A percentile compares a stretch with the other conserved stretches of the same genome.
Conservation (phyloP, 192 early-diverging fungal species). For the Dissophora ornata region DNA sequence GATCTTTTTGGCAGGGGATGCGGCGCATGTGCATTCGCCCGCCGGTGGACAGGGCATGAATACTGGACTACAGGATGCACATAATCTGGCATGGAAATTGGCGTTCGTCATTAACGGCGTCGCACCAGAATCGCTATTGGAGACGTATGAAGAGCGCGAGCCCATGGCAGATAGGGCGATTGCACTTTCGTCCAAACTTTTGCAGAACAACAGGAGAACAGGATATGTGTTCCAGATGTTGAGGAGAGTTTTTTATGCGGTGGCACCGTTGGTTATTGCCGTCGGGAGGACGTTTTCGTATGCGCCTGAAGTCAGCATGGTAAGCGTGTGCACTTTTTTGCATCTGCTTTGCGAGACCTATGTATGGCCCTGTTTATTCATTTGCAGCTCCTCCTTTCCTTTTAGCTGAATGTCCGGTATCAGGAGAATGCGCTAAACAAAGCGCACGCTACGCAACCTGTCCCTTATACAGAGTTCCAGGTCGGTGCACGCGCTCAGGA, state of each 20-base stretch:
- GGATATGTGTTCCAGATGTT: neutral
- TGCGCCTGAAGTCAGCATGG: constrained; percentile 23
- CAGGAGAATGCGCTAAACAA: constrained; percentile 15
- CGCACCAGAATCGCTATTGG: constrained; percentile 8
- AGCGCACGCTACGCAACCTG: neutral
- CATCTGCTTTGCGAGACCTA: too few relatives aligned
- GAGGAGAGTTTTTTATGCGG: neutral
- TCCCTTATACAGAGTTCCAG: neutral
- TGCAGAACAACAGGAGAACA: neutral
- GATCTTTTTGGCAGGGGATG: constrained; percentile 58
- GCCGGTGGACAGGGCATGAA: constrained; percentile 56
- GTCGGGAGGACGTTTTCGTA: neutral
- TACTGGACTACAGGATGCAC: constrained; percentile 57
- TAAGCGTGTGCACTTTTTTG: constrained; percentile 1
- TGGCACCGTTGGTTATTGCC: neutral
- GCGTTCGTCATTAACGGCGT: constrained; percentile 39
- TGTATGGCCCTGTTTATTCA: too few relatives aligned
- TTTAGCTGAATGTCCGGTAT: constrained; percentile 25
- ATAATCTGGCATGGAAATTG: constrained; percentile 61
- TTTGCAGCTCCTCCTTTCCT: neutral
- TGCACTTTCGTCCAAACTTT: constrained; percentile 15
- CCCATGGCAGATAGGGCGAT: constrained; percentile 35
- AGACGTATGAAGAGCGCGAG: constrained; percentile 28
- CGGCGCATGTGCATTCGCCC: constrained; percentile 57
- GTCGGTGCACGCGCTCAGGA: constrained; percentile 25